Evolutionary conservation across 306 rosid species (phyloP).

Genomic region (Prunus campanulata): DNA sequence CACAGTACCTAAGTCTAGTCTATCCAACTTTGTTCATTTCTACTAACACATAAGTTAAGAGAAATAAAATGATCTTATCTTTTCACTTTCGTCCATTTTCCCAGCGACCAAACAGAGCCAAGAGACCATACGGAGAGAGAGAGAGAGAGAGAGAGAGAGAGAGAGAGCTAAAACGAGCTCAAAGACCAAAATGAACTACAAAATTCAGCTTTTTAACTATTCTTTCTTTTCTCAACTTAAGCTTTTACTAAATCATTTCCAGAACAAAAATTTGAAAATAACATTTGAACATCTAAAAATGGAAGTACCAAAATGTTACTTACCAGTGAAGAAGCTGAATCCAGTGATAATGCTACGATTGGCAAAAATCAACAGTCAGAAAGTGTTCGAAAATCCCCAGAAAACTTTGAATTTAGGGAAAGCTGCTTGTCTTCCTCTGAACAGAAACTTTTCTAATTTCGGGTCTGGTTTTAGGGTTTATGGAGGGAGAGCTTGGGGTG

Average conservation of each 20-base stretch:
- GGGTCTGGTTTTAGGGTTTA: conserved; percentile 30
- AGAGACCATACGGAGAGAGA: background rate
- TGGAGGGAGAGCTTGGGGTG: background rate
- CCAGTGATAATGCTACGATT: background rate
- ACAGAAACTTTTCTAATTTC: conserved; percentile 1
- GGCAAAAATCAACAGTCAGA: conserved; percentile 12
- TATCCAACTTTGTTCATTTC: background rate
- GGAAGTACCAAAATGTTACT: conserved; percentile 18
- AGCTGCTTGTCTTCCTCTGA: background rate
- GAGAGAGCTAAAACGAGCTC: background rate
- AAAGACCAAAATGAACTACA: background rate
- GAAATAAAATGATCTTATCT: background rate
- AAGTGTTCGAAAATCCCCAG: conserved; percentile 9
- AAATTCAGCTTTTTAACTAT: background rate
- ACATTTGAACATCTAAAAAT: background rate
- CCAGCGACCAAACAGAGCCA: conserved; percentile 21
- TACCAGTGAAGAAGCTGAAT: conserved; percentile 24
- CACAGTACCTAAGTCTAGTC: background rate
- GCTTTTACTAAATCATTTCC: background rate
- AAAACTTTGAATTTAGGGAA: background rate
- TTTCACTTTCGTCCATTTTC: conserved; percentile 14
- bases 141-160: background rate
- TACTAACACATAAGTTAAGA: background rate
- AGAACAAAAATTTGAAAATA: background rate
- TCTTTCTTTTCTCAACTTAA: background rate